Base-by-base conservation (phyloP, 177 flowering plant species). In the Vitis hybrid region DNA sequence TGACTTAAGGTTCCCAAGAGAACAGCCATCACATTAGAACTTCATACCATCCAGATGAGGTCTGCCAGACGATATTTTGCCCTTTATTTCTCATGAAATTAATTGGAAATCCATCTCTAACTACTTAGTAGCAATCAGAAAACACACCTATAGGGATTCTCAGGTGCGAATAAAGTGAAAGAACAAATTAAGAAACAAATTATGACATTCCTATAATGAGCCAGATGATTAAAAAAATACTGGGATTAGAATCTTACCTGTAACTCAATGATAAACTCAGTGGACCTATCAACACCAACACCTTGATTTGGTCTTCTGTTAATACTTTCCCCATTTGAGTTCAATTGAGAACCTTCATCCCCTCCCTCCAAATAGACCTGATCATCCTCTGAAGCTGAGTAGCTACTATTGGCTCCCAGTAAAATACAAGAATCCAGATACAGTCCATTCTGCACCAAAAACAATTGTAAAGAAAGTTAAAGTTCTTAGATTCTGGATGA, bases 401-500 rank as follows among this genome's bases (percentile, higher is more conserved):
- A 95, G 73, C 94, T 83, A 69, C 99, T 91, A 69, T 89, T 80
- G 63, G 85, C 62, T 80, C 98, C 98, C 60, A 95, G 80, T 13
- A 75, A 76, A 74, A 95, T 76, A 79, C 91, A 93, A 39, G 98
- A 91, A 82, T 95, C 98, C 78, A 95, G 84, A 77, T 73, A 87
- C 49, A 56, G 67, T 39, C 98, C 99, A 82, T 79, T 84, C 99
- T 95, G 81, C 78, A 88, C 50, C 58, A 69, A 64, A 13, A 76
- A 45, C 51, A 64, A 51, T 59, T 26, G 15, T 0, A 23, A 51
- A 52, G 34, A 17, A 4, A 49, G n/a, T 13, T 18, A 2, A 51
- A 19, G 54, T 21, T 66, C 45, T 5, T 18, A 26, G 39, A 26
- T 54, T 3, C 51, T 23, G 55, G 65, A 54, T 56, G 2, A 48